Base-by-base conservation (phyloP, 176 grass and related monocot species). In the Carex cristatella region DNA sequence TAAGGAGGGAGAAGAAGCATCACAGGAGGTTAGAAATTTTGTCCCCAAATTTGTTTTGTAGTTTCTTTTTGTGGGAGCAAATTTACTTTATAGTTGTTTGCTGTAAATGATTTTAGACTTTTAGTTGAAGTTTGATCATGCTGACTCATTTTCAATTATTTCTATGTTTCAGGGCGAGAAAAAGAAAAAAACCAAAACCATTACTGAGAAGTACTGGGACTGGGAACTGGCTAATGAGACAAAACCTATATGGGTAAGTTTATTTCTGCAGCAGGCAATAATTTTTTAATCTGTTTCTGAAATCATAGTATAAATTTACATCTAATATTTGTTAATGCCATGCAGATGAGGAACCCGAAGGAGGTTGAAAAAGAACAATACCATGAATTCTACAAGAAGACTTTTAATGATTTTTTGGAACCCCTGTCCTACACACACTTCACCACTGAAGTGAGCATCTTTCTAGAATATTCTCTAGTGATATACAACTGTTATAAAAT, bases 161-260 rank as follows among this genome's bases (percentile, higher is more conserved):
- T 27, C 65, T 75, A 28, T 84, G 2, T 46, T 88, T 10, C 66
- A 97, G 94, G 92, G 87, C 32, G 92, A 94, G 80, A 97, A 89
- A 80, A 79, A 80, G 74, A 94, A 94, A 87, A 97, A 92, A 85
- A 97, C 90, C 78, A 94, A 94, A 91, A 92, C 92, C 77, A 82
- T 94, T 73, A 94, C 92, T 61, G 92, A 97, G 84, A 97, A 97
- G 81, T 94, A 94, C 62, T 97, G 94, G 94, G 94, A 94, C 79
- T 97, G 94, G 94, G 94, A 94, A 87, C 83, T 94, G 81, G 77
- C 89, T 37, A 97, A 97, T 67, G 94, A 97, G 75, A 97, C 89
- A 4, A 97, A 97, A 77, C 92, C 94, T 38, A 97, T 97, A 79
- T 97, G 94, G 94, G 94, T 92, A 90, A 83, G 80, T 84, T 40